Evolutionary conservation across 345 rosid genomes (phyloP).

Genomic region (Lepidium sativum): DNA sequence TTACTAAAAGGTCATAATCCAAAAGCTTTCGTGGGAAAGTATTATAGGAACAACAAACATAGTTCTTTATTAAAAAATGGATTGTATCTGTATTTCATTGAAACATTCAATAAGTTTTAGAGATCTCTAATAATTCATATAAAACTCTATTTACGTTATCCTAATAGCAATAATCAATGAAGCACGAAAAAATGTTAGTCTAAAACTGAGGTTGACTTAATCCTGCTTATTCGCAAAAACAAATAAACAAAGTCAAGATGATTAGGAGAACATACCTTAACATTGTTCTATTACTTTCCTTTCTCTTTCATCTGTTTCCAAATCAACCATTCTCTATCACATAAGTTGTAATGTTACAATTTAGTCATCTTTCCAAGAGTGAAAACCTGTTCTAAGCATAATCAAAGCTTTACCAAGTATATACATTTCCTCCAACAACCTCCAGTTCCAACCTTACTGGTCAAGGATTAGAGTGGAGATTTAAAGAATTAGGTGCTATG

Average conservation of each 20-base stretch:
- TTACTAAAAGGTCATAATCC: no score
- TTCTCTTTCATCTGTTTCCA: background rate
- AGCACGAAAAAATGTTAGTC: no score
- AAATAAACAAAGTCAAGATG: background rate
- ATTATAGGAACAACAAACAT: background rate
- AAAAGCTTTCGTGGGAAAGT: conserved; percentile 1
- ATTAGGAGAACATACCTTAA: background rate
- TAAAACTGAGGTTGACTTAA: no score
- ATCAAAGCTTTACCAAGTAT: conserved; percentile 2
- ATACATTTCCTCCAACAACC: conserved; percentile 6
- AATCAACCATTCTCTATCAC: background rate
- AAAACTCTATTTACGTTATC: no score
- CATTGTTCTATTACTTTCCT: background rate
- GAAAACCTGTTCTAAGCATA: background rate
- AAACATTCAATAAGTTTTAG: no score
- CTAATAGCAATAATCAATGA: no score
- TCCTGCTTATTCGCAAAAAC: background rate
- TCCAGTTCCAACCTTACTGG: conserved; percentile 13
- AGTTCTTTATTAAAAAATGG: no score
- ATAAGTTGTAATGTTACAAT: background rate
- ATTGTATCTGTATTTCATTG: no score
- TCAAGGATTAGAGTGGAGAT: conserved; percentile 3
- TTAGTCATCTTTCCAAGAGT: background rate
- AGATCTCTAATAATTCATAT: no score
- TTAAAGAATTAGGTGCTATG: background rate